Conservation (phyloP, 495 filamentous ascomycete genomes). For the Aspergillus baeticus region DNA sequence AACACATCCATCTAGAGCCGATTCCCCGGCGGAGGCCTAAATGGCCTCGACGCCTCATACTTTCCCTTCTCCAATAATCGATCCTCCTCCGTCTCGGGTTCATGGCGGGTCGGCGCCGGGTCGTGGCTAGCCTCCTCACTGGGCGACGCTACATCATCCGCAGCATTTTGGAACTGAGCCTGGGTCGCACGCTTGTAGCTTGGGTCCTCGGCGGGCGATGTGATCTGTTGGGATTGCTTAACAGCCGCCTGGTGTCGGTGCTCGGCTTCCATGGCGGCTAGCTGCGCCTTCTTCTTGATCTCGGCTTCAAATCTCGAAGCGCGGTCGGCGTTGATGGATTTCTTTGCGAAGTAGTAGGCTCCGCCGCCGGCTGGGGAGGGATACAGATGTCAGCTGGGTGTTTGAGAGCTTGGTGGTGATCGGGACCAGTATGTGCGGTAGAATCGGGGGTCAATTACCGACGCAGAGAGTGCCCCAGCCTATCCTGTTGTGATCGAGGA, state of each 20-base stretch:
- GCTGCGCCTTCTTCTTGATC: conserved; percentile 60
- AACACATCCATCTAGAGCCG: conserved; percentile 51
- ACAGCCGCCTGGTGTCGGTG: conserved; percentile 34
- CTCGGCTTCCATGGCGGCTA: conserved; percentile 57
- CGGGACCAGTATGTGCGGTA: neutral
- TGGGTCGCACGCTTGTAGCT: conserved; percentile 37
- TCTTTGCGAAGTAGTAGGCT: conserved; percentile 96
- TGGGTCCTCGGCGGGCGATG: conserved; percentile 26
- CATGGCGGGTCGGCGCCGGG: conserved; percentile 84
- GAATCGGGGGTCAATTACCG: conserved; percentile 44
- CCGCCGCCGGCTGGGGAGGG: conserved; percentile 69
- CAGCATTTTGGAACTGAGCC: conserved; percentile 32
- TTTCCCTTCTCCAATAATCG: conserved; percentile 79
- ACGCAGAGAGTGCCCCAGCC: conserved; percentile 86
- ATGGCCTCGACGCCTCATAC: conserved; percentile 79
- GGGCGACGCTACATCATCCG: conserved; percentile 67
- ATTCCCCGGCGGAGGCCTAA: conserved; percentile 74
- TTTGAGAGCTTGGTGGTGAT: neutral
- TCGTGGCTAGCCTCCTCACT: conserved; percentile 76
- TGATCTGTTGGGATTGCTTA: conserved; percentile 5
- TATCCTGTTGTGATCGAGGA: conserved; percentile 50
- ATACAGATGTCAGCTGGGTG: neutral
- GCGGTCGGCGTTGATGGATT: conserved; percentile 87
- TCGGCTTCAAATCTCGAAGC: conserved; percentile 66
- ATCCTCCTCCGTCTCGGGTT: conserved; percentile 69